Base-by-base conservation (phyloP, 1,284 basidiomycete species). In the Puccinia sorghi region DNA sequence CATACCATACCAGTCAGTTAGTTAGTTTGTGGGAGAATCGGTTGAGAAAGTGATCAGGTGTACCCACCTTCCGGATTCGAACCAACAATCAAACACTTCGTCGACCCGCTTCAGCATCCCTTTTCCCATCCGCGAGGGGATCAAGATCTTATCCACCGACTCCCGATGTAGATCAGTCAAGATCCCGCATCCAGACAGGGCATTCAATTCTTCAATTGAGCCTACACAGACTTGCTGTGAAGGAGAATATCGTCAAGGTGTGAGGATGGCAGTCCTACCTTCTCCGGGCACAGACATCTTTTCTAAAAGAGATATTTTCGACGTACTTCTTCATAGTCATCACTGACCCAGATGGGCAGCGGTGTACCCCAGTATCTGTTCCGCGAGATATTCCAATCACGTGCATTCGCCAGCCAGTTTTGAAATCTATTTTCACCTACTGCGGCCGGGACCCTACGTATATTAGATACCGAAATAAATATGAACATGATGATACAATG, bases 61-160 rank as follows among this genome's bases (percentile, higher is more conserved):
- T 57, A 81, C 88, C 80, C 81, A 93, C 93, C 92, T 94, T 86
- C 97, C 97, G 8, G 96, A 98, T 87, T 99, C 97, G 85, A 99
- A 99, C 97, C 97, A 99, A 85, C 97, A 99, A 85, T 99, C 97
- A 85, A 99, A 99, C 43, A 99, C 94, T 85, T 98, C 97, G 80
- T 97, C 93, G 22, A 98, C 89, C 80, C 96, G 90, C 85, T 89
- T 93, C 59, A 99, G 87, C 25, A 86, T 85, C 25, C 96, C 97
- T 84, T 95, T 97, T 81, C 95, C 96, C 85, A 90, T 86, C 84
- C 91, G 88, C 46, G 94, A 97, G 5, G 96, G 97, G 83, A 99
- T 98, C 79, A 93, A 95, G 86, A 99, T 93, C 84, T 93, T 89
- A 85, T 98, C 95, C 82, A 99, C 94, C 84, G 90, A 93, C 81